Percentiles rank a stretch among this genome's conserved stretches.
phyloP scores from a whole-genome alignment of 257 asterid species.

The Lycium barbarum region DNA sequence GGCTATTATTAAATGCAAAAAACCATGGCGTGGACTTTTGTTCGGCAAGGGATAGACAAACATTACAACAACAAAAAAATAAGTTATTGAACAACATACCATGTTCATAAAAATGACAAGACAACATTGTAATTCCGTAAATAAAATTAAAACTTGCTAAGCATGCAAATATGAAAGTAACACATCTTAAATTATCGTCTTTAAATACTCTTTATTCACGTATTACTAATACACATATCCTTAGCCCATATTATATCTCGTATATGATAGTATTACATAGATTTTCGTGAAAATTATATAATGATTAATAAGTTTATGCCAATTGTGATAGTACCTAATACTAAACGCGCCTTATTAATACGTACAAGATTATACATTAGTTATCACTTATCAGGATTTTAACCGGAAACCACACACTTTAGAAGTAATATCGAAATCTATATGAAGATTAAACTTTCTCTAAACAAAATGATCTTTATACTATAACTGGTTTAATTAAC shows the following conservation, averaged over 20 bases:
- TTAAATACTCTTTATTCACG: no score
- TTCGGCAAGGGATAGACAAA: neutral
- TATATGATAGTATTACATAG: no score
- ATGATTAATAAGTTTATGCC: no score
- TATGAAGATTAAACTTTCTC: neutral
- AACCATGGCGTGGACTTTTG: neutral
- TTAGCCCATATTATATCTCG: neutral
- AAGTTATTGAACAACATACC: neutral
- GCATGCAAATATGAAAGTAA: no score
- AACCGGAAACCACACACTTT: no score
- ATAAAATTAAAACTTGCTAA: no score
- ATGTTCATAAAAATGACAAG: neutral
- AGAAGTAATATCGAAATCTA: no score
- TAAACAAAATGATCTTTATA: neutral
- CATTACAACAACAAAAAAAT: conserved; percentile 6
- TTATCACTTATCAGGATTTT: no score
- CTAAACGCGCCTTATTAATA: no score
- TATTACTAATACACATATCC: neutral
- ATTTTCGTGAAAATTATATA: no score
- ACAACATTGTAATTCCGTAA: neutral
- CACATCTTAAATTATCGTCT: no score
- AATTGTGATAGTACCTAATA: no score
- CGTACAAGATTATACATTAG: neutral
- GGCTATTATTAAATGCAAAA: neutral
- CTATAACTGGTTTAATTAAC: neutral